Evolutionary conservation across 192 early-diverging fungal genomes (phyloP).

Genomic region (Geranomyces michiganensis): DNA sequence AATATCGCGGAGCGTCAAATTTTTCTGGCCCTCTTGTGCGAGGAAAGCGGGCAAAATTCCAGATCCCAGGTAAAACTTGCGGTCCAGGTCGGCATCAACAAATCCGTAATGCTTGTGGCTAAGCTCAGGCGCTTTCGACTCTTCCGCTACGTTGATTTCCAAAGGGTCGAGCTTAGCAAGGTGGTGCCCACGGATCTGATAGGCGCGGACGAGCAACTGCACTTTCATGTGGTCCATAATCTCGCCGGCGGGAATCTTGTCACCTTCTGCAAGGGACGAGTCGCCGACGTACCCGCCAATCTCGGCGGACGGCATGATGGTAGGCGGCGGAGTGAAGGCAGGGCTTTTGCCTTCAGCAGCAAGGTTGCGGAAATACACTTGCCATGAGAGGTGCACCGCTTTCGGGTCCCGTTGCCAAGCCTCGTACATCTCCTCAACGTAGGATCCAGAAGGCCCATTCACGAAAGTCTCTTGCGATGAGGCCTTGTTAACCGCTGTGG

Average conservation of each 20-base stretch:
- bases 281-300: constrained; percentile 30
- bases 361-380: constrained; percentile 85
- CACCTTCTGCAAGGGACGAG: constrained; percentile 42
- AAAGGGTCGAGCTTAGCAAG: constrained; percentile 95
- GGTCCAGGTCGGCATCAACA: constrained; percentile 87
- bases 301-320: constrained; percentile 64
- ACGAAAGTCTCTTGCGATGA: constrained; percentile 62
- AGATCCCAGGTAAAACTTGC: constrained; percentile 87
- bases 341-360: constrained; percentile 36
- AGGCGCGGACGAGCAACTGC: constrained; percentile 93
- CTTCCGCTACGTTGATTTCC: constrained; percentile 72
- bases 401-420: constrained; percentile 89
- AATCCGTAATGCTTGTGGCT: constrained; percentile 91
- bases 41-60: constrained; percentile 91
- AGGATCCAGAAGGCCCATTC: constrained; percentile 79
- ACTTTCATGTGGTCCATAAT: constrained; percentile 98
- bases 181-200: constrained; percentile 93
- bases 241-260: constrained; percentile 61
- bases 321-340: constrained; percentile 82
- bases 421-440: constrained; percentile 95
- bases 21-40: constrained; percentile 59
- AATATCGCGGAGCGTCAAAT: constrained; percentile 89
- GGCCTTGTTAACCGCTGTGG: constrained; percentile 4
- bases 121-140: constrained; percentile 74
- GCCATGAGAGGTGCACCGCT: constrained; percentile 95